Evolutionary conservation across 1,284 basidiomycete genomes (phyloP), one percentile per base, ranked within the genome.

Genomic region (Boletus sp.): DNA sequence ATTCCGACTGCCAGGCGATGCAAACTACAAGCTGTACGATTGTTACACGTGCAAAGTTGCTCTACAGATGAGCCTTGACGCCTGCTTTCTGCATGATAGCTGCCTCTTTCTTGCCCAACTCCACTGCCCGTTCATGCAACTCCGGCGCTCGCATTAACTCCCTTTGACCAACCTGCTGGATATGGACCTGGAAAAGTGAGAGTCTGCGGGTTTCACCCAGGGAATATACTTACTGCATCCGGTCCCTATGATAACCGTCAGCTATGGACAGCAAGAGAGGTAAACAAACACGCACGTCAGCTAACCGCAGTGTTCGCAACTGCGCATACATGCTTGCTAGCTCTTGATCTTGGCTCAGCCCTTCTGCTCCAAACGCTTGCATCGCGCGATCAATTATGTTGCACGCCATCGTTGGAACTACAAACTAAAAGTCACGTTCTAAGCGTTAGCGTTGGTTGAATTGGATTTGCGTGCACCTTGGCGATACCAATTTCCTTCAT

Each of bases 401-500:
- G 45, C 91, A 76, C 0, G 94, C 93, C 82, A 95, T 90, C 0
- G 78, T 78, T 22, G 94, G 94, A 5, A 98, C 92, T 38, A 92
- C 84, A 60, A 95, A 94, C 92, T 94, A 50, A 19, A 22, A 46
- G 47, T 38, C 44, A 44, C 41, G 19, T 41, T 46, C 32, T 34
- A 27, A 25, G 14, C 37, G 22, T 37, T 13, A 43, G 27, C 22
- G 25, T 22, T 9, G 5, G 16, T 29, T 29, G 19, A 23, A 27
- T 41, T 14, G 9, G 10, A 47, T n/a, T 23, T 39, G 14, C 7
- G 14, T 35, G 46, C 50, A 90, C 94, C 78, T 99, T 99, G 49
- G 93, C 91, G 56, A 97, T 91, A 34, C 91, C 94, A 61, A 99
- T 99, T 68, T 98, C 95, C 69, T 94, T 94, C 70, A 97, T 67